Evolutionary conservation across 805 yeast species (phyloP).

Genomic region (Candida oleophila): DNA sequence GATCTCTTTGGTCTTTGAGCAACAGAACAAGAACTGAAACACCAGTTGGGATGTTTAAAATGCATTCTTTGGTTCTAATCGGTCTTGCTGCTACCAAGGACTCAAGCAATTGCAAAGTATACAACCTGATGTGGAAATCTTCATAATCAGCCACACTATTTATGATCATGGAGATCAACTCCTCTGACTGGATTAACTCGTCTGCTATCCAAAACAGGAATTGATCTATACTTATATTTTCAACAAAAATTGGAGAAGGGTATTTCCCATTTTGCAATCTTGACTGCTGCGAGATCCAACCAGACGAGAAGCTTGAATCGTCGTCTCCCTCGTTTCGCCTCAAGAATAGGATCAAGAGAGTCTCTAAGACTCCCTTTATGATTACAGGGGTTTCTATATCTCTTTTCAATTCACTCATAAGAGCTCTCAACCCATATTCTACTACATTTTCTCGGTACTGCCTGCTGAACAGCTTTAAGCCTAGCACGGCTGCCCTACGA

Average conservation of each 20-base stretch:
- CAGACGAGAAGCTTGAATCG: constrained; percentile 58
- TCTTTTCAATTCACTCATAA: constrained; percentile 61
- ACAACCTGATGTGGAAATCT: constrained; percentile 78
- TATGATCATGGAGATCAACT: constrained; percentile 25
- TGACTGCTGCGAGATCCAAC: constrained; percentile 74
- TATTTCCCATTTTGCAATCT: constrained; percentile 74
- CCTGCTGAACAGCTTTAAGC: constrained; percentile 83
- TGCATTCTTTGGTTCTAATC: constrained; percentile 65
- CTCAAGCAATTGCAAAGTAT: constrained; percentile 80
- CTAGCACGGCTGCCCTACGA: constrained; percentile 86
- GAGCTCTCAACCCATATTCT: constrained; percentile 77
- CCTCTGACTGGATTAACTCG: constrained; percentile 66
- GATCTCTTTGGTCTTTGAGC: constrained; percentile 57
- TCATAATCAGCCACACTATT: constrained; percentile 47
- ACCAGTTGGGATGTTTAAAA: constrained; percentile 75
- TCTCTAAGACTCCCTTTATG: constrained; percentile 79
- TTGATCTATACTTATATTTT: constrained; percentile 65
- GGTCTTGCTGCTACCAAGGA: constrained; percentile 81
- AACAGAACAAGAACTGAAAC: constrained; percentile 68
- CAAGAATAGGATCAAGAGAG: constrained; percentile 76
- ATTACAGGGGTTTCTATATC: constrained; percentile 72
- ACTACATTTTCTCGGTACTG: constrained; percentile 89
- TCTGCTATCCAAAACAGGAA: constrained; percentile 95
- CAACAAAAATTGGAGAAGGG: constrained; percentile 67
- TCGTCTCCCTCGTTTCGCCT: constrained; percentile 55